phyloP scores from a whole-genome alignment of 2,329 filamentous ascomycete species.

The Proliferodiscus dingleyae region DNA sequence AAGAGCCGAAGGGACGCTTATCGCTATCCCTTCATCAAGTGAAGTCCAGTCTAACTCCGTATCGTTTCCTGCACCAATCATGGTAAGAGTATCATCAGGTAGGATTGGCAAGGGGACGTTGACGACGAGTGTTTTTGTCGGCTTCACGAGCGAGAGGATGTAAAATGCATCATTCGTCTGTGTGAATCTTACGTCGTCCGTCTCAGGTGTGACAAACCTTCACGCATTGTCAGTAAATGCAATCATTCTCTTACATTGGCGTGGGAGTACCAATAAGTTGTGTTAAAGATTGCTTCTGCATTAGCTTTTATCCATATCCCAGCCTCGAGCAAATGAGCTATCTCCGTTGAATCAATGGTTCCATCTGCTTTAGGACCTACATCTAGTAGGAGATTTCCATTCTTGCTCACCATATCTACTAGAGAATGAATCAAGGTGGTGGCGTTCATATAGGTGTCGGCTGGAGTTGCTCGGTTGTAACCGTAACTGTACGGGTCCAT shows the following conservation, averaged over 20 bases:
- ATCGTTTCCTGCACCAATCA: conserved; percentile 36
- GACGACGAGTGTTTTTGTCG: conserved; percentile 37
- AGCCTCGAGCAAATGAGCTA: conserved; percentile 43
- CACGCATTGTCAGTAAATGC: neutral
- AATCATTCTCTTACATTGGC: neutral
- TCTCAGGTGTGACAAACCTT: conserved; percentile 41
- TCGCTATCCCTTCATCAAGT: conserved; percentile 23
- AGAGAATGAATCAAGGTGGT: conserved; percentile 42
- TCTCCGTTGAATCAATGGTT: conserved; percentile 45
- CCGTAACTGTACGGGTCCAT: conserved; percentile 58
- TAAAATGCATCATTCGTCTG: conserved; percentile 50
- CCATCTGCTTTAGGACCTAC: conserved; percentile 53
- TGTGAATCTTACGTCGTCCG: conserved; percentile 45
- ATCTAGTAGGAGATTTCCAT: conserved; percentile 52
- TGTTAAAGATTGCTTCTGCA: conserved; percentile 52
- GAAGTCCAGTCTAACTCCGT: conserved; percentile 26
- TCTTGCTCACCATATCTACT: conserved; percentile 50
- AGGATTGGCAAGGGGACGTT: conserved; percentile 43
- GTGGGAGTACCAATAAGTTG: conserved; percentile 41
- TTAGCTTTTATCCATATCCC: conserved; percentile 51
- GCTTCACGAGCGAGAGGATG: conserved; percentile 40
- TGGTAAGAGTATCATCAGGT: conserved; percentile 41
- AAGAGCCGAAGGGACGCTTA: conserved; percentile 14
- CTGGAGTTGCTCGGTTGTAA: conserved; percentile 51
- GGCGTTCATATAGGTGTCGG: conserved; percentile 47